These are phyloP conservation scores for Dianthus caryophyllus DNA, from an alignment of 148 eudicot species.

Conservation along the genomic window DNA sequence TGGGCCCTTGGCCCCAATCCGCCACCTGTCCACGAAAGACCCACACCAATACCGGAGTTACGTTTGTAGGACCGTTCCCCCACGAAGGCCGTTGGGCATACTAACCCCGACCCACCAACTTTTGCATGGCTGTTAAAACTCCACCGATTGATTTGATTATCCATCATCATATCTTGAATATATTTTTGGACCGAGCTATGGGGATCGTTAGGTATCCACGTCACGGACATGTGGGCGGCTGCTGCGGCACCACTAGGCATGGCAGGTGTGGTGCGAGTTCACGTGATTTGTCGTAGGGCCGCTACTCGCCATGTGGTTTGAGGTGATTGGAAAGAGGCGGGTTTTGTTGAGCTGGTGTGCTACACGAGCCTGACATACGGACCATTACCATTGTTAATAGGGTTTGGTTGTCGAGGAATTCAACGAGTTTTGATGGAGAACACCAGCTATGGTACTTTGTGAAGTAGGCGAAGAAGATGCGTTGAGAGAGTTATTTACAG, in stretches of 20 bases:
- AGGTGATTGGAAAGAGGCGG: slow-evolving; percentile 53
- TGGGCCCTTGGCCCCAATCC: slow-evolving; percentile 54
- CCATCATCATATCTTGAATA: slow-evolving; percentile 79
- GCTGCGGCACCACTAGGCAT: slow-evolving; percentile 47
- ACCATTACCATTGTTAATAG: slow-evolving; percentile 41
- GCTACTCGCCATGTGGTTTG: slow-evolving; percentile 41
- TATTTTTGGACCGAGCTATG: slow-evolving; percentile 88
- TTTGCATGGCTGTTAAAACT: slow-evolving; percentile 56
- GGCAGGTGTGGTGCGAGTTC: slow-evolving; percentile 44
- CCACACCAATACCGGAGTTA: slow-evolving; percentile 36
- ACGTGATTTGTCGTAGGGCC: slow-evolving; percentile 29
- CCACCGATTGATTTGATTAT: slow-evolving; percentile 50
- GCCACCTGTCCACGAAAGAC: slow-evolving; percentile 43
- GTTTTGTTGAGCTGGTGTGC: slow-evolving; percentile 55
- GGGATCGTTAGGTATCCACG: slow-evolving; percentile 52
- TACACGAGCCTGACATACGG: slow-evolving; percentile 56
- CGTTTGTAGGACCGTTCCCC: slow-evolving; percentile 44
- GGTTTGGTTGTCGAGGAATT: slow-evolving; percentile 60
- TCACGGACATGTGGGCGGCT: slow-evolving; percentile 48
- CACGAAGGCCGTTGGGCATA: slow-evolving; percentile 36
- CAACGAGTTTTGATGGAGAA: slow-evolving; percentile 75
- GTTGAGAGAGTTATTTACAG: slow-evolving; percentile 57
- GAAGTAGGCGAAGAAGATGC: slow-evolving; percentile 45
- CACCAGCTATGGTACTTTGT: slow-evolving; percentile 50
- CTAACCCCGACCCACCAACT: slow-evolving; percentile 39